Evolutionary conservation across 257 asterid genomes (phyloP), one percentile per base, ranked within the genome.

Genomic region (Ilex asprella): DNA sequence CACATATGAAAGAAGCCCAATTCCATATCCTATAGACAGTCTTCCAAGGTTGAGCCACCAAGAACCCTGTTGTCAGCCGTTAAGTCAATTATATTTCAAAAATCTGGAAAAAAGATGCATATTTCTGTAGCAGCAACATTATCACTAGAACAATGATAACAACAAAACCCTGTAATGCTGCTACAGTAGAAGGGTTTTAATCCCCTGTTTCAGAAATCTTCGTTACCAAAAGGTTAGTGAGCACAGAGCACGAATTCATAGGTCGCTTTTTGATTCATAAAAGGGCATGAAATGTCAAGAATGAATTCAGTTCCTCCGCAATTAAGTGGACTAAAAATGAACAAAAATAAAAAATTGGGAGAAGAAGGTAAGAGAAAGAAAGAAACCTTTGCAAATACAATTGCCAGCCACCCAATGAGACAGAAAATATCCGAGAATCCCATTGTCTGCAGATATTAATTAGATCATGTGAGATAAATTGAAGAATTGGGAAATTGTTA

Each of bases 41-140:
- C 98, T 84, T 60, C 98, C 97, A 50, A 67, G 62, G 62, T 84
- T 93, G 58, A 92, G 97, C 87, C 78, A 80, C 89, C 80, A 86
- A 60, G 81, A 84, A 70, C 76, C 79, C 95, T 92, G 82, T 71
- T 58, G 47, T 51, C 57, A 69, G 65, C 47, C 27, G 8, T 35
- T 35, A 35, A 3, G 8, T 35, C 41, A 35, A 35, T 35, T 35
- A 35, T 35, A 35, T 3, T 35, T 10, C 55, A 50, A 53, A 2
- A 46, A 46, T 46, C n/a, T 10, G 4, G 12, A 46, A 46, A 46
- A 10, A 1, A 10, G 11, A 46, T 46, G n/a, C 6, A 46, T 10
- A 21, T 21, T 21, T 21, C 27, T 35, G 41, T 7, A 35, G 0
- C 41, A 35, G 8, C 41, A 35, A 35, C 1, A 35, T 3, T 35